Evolutionary conservation across 495 filamentous ascomycete genomes (phyloP), one percentile per base, ranked within the genome.

Genomic region (Xylaria palmicola): DNA sequence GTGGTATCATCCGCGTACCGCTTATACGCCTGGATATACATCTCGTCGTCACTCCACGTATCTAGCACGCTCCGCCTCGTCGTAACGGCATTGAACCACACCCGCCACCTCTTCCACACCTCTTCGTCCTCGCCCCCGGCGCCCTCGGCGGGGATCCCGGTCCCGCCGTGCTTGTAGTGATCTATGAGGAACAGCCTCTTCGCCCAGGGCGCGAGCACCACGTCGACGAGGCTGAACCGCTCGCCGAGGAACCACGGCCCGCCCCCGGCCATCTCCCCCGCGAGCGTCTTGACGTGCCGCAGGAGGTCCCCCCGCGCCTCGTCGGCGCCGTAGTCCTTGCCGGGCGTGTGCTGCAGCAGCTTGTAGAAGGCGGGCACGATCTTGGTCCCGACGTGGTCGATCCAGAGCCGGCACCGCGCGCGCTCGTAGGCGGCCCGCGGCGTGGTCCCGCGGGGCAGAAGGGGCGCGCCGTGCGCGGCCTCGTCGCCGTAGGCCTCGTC

Each of bases 1-100:
- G 88, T 88, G n/a, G 77, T 83, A 72, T 90, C 81, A 49, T 90
- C 86, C 13, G 86, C 87, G 79, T 91, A 91, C 55, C 85, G 73
- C 70, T 84, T 79, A 69, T 90, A 91, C 51, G 86, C 86, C 2
- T 77, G 79, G 51, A 85, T 66, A 65, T 88, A 89, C 67, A 84
- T 72, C 50, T 86, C 81, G 41, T 72, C 82, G 19, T 85, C 81
- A 62, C 87, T 90, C 74, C 77, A 85, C 0, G 85, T 91, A 66
- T 83, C 75, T 62, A 73, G 73, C 0, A 90, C 79, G 68, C 84
- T 89, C 65, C 79, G 69, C 55, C 85, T 77, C 6, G 63, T 63
- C 49, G 80, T 72, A 3, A 89, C 66, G 13, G 86, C 86, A 48
- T 72, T 73, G 26, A 82, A 60, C 87, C 86, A 91, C 55, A 68